Conservation (phyloP, 257 asterid genomes). For the Gardenia jasminoides region DNA sequence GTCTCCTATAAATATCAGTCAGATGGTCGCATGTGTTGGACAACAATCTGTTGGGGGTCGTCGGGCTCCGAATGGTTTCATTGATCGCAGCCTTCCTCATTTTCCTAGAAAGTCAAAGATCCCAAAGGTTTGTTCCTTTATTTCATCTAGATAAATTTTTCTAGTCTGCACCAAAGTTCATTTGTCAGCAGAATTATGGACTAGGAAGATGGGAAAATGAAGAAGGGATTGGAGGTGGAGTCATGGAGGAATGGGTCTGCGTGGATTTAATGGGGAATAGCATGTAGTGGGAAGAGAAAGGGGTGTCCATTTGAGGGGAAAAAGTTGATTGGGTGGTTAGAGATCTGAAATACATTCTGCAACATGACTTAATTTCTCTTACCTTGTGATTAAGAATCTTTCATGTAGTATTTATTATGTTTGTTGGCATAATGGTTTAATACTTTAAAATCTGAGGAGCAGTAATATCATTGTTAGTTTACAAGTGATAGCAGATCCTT, state of each 20-base stretch:
- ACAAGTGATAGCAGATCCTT: too few relatives aligned
- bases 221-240: not conserved
- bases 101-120: conserved; percentile 74
- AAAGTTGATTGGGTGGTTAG: not conserved
- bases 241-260: not conserved
- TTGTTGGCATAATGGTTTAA: too few relatives aligned
- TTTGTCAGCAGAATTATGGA: not conserved
- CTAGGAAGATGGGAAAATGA: not conserved
- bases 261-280: not conserved
- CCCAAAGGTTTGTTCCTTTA: conserved; percentile 64
- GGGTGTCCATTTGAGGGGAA: too few relatives aligned
- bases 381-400: not conserved
- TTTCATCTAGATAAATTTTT: conserved; percentile 8
- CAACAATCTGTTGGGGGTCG: conserved; percentile 96
- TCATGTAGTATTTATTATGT: not conserved
- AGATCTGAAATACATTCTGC: not conserved
- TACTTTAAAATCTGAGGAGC: too few relatives aligned
- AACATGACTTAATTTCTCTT: not conserved
- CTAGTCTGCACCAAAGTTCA: not conserved
- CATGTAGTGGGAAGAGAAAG: too few relatives aligned
- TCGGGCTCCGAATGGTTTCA: conserved; percentile 95
- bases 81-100: conserved; percentile 95
- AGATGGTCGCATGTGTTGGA: conserved; percentile 98
- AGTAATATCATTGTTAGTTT: too few relatives aligned
- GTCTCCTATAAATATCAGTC: conserved; percentile 90